Conservation (phyloP, 164 flowering plant genomes). For the Vitis rupestris region DNA sequence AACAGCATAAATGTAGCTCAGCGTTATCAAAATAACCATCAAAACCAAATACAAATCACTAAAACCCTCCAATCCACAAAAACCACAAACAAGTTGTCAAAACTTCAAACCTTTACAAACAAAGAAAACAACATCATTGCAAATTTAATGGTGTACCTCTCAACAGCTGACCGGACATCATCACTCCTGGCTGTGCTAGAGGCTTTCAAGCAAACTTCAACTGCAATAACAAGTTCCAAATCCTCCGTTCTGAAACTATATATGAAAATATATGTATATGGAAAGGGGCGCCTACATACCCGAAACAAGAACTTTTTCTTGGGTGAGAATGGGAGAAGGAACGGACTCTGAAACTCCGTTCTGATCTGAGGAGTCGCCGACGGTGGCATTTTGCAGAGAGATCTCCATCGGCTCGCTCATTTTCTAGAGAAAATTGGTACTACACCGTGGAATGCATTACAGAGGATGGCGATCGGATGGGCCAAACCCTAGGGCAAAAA, state of each 20-base stretch:
- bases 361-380: slow-evolving; percentile 20
- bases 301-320: slow-evolving; percentile 71
- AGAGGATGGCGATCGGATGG: slow-evolving; percentile 4
- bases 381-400: slow-evolving; percentile 28
- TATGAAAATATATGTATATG: too few relatives aligned
- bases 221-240: slow-evolving; percentile 32
- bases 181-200: slow-evolving; percentile 78
- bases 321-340: slow-evolving; percentile 27
- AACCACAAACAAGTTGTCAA: too few relatives aligned
- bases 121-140: too few relatives aligned
- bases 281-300: slow-evolving; percentile 32
- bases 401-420: slow-evolving; percentile 78
- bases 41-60: too few relatives aligned
- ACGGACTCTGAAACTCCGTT: slow-evolving; percentile 29
- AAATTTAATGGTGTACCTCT: slow-evolving; percentile 46
- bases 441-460: neutral
- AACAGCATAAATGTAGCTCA: too few relatives aligned
- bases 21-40: too few relatives aligned
- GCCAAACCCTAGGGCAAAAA: slow-evolving; percentile 21
- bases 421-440: slow-evolving; percentile 6
- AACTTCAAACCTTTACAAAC: too few relatives aligned
- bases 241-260: neutral
- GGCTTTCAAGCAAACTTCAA: slow-evolving; percentile 85
- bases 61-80: too few relatives aligned
- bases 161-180: slow-evolving; percentile 71